These are phyloP conservation scores for barley (Hordeum vulgare) DNA, from an alignment of 176 grass and related monocot genomes.

Conservation along the genomic window MorexV3_pseudomolecules_assembly NC_058522.1:447845285-447845784, in stretches of 20 bases:
- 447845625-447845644: background rate
- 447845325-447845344: background rate
- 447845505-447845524: background rate
- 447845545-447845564: background rate
- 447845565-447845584: too few relatives aligned
- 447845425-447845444: background rate
- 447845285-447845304: background rate
- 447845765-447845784: background rate
- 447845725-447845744: background rate
- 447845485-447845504: slow-evolving; percentile 7
- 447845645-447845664: slow-evolving; percentile 7
- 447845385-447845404: background rate
- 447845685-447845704: background rate
- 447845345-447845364: background rate
- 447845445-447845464: slow-evolving; percentile 14
- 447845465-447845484: background rate
- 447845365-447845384: too few relatives aligned
- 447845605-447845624: background rate
- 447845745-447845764: background rate
- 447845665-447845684: background rate
- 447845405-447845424: background rate
- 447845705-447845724: slow-evolving; percentile 21
- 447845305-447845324: background rate
- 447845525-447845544: background rate
- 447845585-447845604: background rate